phyloP scores from a whole-genome alignment of 345 rosid species.

The Sonneratia caseolaris region DNA sequence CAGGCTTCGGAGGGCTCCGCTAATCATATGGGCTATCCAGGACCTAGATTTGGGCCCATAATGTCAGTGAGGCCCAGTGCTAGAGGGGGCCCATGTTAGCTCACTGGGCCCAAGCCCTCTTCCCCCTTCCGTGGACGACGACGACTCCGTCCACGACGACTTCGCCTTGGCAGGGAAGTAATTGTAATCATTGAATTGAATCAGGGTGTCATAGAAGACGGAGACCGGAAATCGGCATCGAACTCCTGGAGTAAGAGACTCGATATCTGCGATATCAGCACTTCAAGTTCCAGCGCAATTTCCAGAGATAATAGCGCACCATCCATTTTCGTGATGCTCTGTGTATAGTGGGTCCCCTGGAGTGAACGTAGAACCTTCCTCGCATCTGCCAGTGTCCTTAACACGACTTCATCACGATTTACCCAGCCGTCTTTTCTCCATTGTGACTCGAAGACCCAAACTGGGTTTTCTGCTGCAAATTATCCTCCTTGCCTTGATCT shows the following conservation, averaged over 20 bases:
- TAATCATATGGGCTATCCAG: neutral
- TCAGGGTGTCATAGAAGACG: neutral
- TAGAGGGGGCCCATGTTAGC: neutral
- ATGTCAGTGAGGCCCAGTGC: neutral
- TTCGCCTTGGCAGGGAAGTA: conserved; percentile 18
- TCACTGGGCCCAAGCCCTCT: neutral
- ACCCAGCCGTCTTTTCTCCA: neutral
- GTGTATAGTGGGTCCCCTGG: neutral
- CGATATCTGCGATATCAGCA: neutral
- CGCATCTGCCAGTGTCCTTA: neutral
- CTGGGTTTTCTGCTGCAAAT: neutral
- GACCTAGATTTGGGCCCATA: neutral
- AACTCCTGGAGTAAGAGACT: neutral
- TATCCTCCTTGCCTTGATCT: neutral
- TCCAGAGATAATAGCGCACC: neutral
- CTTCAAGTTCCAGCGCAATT: neutral
- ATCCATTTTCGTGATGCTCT: neutral
- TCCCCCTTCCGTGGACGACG: neutral
- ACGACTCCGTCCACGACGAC: neutral
- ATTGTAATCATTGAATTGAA: conserved; percentile 1
- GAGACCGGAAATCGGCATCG: conserved; percentile 1
- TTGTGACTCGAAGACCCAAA: neutral
- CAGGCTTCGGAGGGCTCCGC: too few relatives aligned
- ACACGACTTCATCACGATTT: neutral
- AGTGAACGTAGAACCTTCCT: neutral